Evolutionary conservation across 495 filamentous ascomycete genomes (phyloP), one percentile per base, ranked within the genome.

Genomic region (Lentithecium fluviatile): DNA sequence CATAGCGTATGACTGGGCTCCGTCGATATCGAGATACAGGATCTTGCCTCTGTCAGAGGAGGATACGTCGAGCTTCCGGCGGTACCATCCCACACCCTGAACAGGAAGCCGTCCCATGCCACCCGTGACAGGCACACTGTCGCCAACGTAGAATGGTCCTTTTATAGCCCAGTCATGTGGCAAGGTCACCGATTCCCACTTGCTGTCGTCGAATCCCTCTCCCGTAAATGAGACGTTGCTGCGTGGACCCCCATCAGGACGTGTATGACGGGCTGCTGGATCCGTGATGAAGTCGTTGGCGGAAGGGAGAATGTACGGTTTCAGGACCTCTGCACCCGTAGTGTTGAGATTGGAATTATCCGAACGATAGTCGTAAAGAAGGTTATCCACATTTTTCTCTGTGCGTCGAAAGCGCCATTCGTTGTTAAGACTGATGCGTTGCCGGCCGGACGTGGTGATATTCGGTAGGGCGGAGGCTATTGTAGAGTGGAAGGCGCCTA

Each of bases 101-200:
- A 64, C 62, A 78, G 60, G 60, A 24, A 89, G 70, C 0, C 86
- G 73, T 4, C 83, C 86, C 75, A 80, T 85, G 11, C 77, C 75
- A 10, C 78, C 83, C 43, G 79, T 79, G 62, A 81, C n/a, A n/a
- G n/a, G n/a, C n/a, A n/a, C n/a, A n/a, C n/a, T 79, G 6, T 72
- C 72, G 3, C 81, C 66, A 7, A 45, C 50, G 20, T 54, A 29
- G 24, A 64, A 64, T 6, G 60, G 45, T 15, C 60, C 1, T 23
- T 77, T 76, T 50, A 79, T 73, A 32, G 77, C 79, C 79, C 77
- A 81, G 63, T 81, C 79, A 58, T 81, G 78, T 2, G 74, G 75
- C 20, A 76, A 58, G 49, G 69, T 64, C 11, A 77, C 58, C 0
- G 50, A 36, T 50, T 75, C 73, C 75, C 75, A 77, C 6, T 51